Evolutionary conservation across 1,284 basidiomycete species (phyloP).

Genomic region (Melampsora americana): DNA sequence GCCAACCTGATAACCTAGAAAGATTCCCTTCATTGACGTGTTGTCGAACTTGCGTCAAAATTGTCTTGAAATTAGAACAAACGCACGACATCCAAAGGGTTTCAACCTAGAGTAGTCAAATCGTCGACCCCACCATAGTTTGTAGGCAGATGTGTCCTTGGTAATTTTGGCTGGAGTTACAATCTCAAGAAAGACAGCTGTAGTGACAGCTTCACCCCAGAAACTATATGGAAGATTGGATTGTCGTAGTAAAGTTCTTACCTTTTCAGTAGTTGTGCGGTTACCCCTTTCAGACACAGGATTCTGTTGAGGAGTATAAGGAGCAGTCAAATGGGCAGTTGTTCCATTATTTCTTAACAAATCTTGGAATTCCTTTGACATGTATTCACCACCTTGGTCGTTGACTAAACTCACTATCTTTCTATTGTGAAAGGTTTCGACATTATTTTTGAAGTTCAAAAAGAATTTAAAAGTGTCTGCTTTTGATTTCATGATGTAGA

Average conservation of each 20-base stretch:
- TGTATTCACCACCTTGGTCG: conserved; percentile 54
- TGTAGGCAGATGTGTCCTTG: no score
- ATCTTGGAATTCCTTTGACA: no score
- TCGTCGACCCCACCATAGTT: no score
- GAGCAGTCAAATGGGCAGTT: no score
- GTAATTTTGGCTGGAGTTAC: no score
- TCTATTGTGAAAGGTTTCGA: conserved; percentile 51
- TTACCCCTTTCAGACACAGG: conserved; percentile 42
- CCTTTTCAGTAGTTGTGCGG: conserved; percentile 19
- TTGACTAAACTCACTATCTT: conserved; percentile 53
- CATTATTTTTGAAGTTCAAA: conserved; percentile 51
- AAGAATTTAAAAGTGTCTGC: conserved; percentile 47
- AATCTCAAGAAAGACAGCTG: not conserved
- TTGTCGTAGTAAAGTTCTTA: not conserved
- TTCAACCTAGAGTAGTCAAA: conserved; percentile 9
- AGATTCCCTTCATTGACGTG: no score
- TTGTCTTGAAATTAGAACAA: no score
- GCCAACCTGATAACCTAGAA: no score
- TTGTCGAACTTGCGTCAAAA: no score
- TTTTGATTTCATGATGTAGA: conserved; percentile 16
- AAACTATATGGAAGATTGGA: not conserved
- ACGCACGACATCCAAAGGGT: conserved; percentile 21
- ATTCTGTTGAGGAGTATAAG: no score
- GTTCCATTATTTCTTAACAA: no score
- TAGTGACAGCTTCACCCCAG: conserved; percentile 19